phyloP scores from a whole-genome alignment of 2,329 filamentous ascomycete genomes.

The Triangularia setosa region DNA sequence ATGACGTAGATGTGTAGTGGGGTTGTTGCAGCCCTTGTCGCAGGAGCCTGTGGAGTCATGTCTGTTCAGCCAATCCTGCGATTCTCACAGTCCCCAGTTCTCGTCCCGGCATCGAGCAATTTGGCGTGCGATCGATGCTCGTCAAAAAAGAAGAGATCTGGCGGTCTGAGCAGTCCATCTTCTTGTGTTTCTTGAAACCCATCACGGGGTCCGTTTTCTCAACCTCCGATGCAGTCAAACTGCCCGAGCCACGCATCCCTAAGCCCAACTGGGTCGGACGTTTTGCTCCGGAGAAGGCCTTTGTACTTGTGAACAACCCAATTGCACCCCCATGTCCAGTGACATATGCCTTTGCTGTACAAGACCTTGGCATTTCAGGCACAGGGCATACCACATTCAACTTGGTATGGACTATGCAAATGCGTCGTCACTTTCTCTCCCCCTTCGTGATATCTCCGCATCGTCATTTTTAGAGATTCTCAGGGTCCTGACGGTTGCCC shows the following conservation, averaged over 20 bases:
- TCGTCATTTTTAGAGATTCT: background rate
- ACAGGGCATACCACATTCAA: background rate
- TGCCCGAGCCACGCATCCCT: background rate
- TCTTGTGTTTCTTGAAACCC: background rate
- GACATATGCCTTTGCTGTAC: background rate
- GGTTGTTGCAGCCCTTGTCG: constrained; percentile 9
- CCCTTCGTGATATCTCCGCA: background rate
- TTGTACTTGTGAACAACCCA: background rate
- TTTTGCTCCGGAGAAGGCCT: background rate
- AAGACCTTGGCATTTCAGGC: background rate
- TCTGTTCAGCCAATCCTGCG: background rate
- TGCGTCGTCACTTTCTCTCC: background rate
- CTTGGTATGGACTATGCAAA: background rate
- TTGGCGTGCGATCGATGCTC: constrained; percentile 6
- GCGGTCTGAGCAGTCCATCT: background rate
- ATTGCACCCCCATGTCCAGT: background rate
- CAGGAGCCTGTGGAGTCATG: background rate
- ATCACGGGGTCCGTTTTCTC: constrained; percentile 3
- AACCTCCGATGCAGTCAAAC: background rate
- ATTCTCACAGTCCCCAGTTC: background rate
- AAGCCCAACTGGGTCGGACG: background rate
- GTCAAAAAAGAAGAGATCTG: background rate
- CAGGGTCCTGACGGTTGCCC: background rate
- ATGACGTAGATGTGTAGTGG: constrained; percentile 22
- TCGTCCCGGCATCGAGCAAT: constrained; percentile 5